Conservation (phyloP, 2,329 filamentous ascomycete species). For the Chalaropsis ovoidea region DNA sequence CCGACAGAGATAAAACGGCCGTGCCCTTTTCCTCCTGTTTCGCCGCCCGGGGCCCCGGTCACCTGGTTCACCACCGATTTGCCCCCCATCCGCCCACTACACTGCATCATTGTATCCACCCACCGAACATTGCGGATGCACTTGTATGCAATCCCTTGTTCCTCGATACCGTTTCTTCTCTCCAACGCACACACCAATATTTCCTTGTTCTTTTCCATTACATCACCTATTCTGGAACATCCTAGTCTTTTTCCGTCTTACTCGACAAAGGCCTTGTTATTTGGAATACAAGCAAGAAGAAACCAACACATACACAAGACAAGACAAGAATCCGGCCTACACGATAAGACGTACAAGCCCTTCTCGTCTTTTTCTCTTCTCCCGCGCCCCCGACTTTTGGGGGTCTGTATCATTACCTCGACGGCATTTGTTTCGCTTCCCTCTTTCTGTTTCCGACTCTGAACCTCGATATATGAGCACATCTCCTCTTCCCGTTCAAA, state of each 20-base stretch:
- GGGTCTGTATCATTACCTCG: slow-evolving; percentile 1
- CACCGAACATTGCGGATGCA: not conserved
- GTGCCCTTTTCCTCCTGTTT: not conserved
- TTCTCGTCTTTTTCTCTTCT: not conserved
- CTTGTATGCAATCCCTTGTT: not conserved
- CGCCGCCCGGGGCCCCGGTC: not conserved
- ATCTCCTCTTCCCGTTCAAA: not conserved
- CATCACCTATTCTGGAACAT: not conserved
- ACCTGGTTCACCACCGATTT: not conserved
- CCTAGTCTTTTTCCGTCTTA: not conserved
- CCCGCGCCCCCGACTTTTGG: not conserved
- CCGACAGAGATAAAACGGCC: not conserved
- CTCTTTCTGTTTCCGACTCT: not conserved
- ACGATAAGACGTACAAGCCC: slow-evolving; percentile 17
- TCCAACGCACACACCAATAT: not conserved
- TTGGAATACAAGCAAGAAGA: not conserved
- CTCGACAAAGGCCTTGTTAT: slow-evolving; percentile 2
- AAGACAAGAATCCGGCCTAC: slow-evolving; percentile 1
- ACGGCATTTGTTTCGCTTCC: not conserved
- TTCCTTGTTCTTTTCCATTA: not conserved
- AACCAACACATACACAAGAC: not conserved
- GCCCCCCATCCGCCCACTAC: not conserved
- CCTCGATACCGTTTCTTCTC: not conserved
- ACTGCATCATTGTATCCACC: not conserved
- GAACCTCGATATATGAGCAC: slow-evolving; percentile 5